A percentile compares a stretch with the other conserved stretches of the same genome.
phyloP scores from a whole-genome alignment of 108 stramenopile genomes.

The Pseudonitzschia pungens region DNA sequence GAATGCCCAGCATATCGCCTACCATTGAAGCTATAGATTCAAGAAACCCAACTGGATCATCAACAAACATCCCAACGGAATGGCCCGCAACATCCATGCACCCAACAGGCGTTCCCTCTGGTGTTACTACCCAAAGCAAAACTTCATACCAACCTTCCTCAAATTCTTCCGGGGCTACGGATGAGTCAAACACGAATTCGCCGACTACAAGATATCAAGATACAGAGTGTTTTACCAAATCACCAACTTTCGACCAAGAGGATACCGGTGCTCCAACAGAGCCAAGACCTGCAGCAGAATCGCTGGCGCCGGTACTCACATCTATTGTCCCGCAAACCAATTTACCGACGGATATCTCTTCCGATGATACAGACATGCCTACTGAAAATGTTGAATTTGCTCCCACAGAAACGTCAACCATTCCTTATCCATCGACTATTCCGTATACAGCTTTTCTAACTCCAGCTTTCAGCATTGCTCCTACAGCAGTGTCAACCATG shows the following conservation, averaged over 20 bases:
- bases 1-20: not conserved
- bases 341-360: not conserved
- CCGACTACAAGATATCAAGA: not conserved
- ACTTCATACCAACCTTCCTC: no score
- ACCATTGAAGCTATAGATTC: not conserved
- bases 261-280: not conserved
- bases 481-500: no score
- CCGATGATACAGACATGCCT: no score
- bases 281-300: not conserved
- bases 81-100: not conserved
- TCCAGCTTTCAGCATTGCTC: no score
- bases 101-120: not conserved
- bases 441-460: no score
- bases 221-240: not conserved
- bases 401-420: no score
- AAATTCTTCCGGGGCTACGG: no score
- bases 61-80: not conserved
- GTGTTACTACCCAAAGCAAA: not conserved
- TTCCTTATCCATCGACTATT: no score
- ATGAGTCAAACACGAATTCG: no score
- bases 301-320: not conserved
- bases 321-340: not conserved
- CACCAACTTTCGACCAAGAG: not conserved
- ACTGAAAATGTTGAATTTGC: no score
- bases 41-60: not conserved